phyloP scores from a whole-genome alignment of 2,329 filamentous ascomycete species.

The Aspergillus sojae region DNA sequence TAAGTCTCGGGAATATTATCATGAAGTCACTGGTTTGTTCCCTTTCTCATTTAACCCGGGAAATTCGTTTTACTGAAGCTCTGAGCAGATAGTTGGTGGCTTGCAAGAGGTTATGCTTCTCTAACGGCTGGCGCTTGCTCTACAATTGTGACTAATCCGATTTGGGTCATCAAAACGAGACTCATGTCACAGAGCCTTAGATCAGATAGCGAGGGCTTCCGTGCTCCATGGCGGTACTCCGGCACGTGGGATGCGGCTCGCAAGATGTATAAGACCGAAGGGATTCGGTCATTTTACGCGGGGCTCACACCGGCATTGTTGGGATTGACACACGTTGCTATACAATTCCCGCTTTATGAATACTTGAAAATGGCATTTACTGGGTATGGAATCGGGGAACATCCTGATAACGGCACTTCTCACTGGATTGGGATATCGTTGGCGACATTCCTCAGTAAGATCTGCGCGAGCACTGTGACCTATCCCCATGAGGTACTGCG shows the following conservation, averaged over 20 bases:
- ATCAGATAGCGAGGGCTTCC: constrained; percentile 54
- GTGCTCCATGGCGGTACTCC: constrained; percentile 78
- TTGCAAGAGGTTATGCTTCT: constrained; percentile 85
- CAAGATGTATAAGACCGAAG: constrained; percentile 94
- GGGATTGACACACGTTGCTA: constrained; percentile 90
- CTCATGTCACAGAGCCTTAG: constrained; percentile 85
- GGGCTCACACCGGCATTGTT: constrained; percentile 89
- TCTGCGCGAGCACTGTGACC: constrained; percentile 90
- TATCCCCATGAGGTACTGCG: constrained; percentile 97
- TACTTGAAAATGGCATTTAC: constrained; percentile 90
- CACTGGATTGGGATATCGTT: constrained; percentile 84
- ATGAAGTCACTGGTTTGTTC: constrained; percentile 64
- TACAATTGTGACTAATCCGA: constrained; percentile 92
- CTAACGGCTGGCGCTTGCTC: constrained; percentile 89
- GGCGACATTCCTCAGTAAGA: constrained; percentile 90
- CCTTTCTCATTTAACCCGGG: background rate
- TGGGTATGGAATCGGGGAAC: constrained; percentile 81
- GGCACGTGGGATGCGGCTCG: constrained; percentile 87
- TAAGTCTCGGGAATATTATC: constrained; percentile 75
- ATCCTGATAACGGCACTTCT: constrained; percentile 60
- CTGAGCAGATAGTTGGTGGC: constrained; percentile 68
- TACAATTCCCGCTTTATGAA: constrained; percentile 96
- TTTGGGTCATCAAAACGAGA: constrained; percentile 98
- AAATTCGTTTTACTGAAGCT: constrained; percentile 1
- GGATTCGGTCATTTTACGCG: constrained; percentile 88